Evolutionary conservation across 2,329 filamentous ascomycete genomes (phyloP).

Genomic region (Akanthomyces lecanii): DNA sequence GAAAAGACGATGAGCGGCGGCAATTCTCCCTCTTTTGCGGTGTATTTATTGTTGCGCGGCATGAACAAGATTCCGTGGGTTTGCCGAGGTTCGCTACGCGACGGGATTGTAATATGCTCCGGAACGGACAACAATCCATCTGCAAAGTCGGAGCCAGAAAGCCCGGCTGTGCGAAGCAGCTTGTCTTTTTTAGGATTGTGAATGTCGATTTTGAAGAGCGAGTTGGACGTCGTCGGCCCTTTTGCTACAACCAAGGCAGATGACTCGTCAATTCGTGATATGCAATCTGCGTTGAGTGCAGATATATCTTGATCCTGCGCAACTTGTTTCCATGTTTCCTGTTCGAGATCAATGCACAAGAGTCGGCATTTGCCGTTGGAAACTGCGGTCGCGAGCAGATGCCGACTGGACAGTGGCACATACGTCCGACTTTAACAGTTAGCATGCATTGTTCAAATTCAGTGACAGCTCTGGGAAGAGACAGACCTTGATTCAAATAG

Average conservation of each 20-base stretch:
- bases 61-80: slow-evolving; percentile 46
- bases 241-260: slow-evolving; percentile 37
- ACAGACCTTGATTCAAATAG: slow-evolving; percentile 31
- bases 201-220: slow-evolving; percentile 34
- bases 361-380: slow-evolving; percentile 32
- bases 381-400: slow-evolving; percentile 32
- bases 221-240: slow-evolving; percentile 28
- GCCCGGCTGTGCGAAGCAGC: slow-evolving; percentile 30
- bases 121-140: slow-evolving; percentile 34
- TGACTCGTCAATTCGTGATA: slow-evolving; percentile 32
- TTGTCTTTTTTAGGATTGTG: slow-evolving; percentile 23
- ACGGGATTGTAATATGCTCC: slow-evolving; percentile 30
- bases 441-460: background rate
- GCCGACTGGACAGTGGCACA: slow-evolving; percentile 31
- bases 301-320: slow-evolving; percentile 28
- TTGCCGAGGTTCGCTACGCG: slow-evolving; percentile 28
- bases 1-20: slow-evolving; percentile 48
- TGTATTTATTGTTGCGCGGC: slow-evolving; percentile 43
- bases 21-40: slow-evolving; percentile 31
- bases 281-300: slow-evolving; percentile 31
- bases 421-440: slow-evolving; percentile 34
- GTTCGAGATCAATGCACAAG: slow-evolving; percentile 36
- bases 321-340: slow-evolving; percentile 28
- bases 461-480: background rate
- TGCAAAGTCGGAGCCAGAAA: slow-evolving; percentile 29